phyloP scores from a whole-genome alignment of 768 basidiomycete genomes.

The Neoboletus brunneissimus region DNA sequence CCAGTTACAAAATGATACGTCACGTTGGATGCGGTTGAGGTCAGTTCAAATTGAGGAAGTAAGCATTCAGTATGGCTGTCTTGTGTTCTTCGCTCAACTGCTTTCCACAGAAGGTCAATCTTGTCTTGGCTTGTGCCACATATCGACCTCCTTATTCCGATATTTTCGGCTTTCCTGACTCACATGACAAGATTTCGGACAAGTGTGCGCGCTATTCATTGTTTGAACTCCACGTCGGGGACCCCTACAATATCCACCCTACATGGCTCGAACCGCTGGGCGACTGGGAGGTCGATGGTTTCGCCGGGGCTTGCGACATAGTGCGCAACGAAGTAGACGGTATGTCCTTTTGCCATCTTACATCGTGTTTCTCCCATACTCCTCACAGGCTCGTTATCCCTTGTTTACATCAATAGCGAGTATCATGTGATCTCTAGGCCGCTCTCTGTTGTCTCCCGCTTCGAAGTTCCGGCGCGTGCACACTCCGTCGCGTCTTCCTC shows the following conservation, averaged over 20 bases:
- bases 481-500: conserved; percentile 19
- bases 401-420: conserved; percentile 40
- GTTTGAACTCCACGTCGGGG: conserved; percentile 28
- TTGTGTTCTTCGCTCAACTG: neutral
- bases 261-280: conserved; percentile 45
- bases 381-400: conserved; percentile 20
- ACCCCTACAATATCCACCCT: conserved; percentile 13
- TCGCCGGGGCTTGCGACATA: conserved; percentile 44
- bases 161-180: conserved; percentile 22
- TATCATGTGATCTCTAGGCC: conserved; percentile 46
- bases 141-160: conserved; percentile 22
- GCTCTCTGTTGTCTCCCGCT: conserved; percentile 34
- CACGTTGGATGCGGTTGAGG: conserved; percentile 22
- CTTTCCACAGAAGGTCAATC: conserved; percentile 12
- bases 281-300: conserved; percentile 54
- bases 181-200: conserved; percentile 2
- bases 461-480: conserved; percentile 10
- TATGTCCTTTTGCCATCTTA: conserved; percentile 26
- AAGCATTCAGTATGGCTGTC: neutral
- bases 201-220: conserved; percentile 18
- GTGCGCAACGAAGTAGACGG: conserved; percentile 45
- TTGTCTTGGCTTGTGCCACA: conserved; percentile 49
- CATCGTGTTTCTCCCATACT: conserved; percentile 10
- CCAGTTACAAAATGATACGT: conserved; percentile 8
- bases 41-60: conserved; percentile 24